A percentile compares a stretch with the other conserved stretches of the same genome.
These are phyloP conservation scores for Dorcoceras hygrometricum DNA, from an alignment of 257 asterid genomes.

Conservation along the genomic window DNA sequence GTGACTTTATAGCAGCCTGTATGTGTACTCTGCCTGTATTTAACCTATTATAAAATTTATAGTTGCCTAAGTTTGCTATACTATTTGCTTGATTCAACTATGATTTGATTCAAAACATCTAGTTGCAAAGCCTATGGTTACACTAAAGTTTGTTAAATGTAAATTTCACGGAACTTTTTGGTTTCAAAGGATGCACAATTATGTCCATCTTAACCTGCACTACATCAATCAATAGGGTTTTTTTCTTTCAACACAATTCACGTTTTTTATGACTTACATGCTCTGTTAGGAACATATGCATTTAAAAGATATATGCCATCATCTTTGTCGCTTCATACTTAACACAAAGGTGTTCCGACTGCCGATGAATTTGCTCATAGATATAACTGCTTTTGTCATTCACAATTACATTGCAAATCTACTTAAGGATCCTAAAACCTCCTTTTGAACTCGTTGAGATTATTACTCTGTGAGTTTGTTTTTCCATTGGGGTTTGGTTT, in stretches of 20 bases:
- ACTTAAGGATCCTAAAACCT: too few species aligned
- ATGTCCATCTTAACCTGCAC: not conserved
- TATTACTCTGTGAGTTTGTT: too few species aligned
- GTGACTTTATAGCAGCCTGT: slow-evolving; percentile 19
- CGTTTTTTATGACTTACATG: not conserved
- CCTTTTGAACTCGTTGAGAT: too few species aligned
- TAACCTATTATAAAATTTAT: too few species aligned
- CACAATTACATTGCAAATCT: too few species aligned
- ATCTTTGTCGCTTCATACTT: not conserved
- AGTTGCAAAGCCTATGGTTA: not conserved
- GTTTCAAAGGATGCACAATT: not conserved
- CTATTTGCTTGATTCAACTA: not conserved
- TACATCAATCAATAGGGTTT: not conserved
- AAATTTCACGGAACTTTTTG: not conserved
- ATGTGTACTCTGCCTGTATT: not conserved
- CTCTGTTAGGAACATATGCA: not conserved
- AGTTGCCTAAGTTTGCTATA: not conserved
- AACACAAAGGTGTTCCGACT: not conserved
- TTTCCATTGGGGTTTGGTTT: too few species aligned
- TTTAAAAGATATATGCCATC: not conserved
- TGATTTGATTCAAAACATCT: not conserved
- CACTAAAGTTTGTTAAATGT: not conserved
- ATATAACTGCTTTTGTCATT: too few species aligned
- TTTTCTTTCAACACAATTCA: not conserved
- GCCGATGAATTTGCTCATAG: not conserved